phyloP scores from a whole-genome alignment of 1,139 yeast genomes.

The Candida glucosophila region DNA sequence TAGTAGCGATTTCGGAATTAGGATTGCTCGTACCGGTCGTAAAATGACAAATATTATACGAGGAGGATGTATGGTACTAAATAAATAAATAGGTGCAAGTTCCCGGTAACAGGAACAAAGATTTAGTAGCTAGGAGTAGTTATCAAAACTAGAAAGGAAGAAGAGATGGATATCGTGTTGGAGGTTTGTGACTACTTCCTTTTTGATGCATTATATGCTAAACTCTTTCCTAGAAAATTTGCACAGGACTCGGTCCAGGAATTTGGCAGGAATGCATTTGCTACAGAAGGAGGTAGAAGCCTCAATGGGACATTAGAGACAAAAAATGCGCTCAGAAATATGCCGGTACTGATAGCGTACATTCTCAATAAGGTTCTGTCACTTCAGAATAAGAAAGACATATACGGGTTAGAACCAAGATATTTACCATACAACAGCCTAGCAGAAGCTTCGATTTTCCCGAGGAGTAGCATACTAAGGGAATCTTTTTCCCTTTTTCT shows the following conservation, averaged over 20 bases:
- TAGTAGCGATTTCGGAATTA: no score
- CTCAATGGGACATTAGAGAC: slow-evolving; percentile 7
- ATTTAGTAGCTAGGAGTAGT: no score
- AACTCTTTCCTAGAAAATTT: slow-evolving; percentile 20
- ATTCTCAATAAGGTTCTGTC: slow-evolving; percentile 12
- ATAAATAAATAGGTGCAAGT: no score
- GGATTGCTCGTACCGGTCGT: no score
- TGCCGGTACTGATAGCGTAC: slow-evolving; percentile 11
- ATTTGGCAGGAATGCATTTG: slow-evolving; percentile 3
- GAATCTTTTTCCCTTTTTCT: slow-evolving; percentile 60
- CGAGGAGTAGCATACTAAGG: slow-evolving; percentile 66
- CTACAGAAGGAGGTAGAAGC: no score
- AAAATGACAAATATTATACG: no score
- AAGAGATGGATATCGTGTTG: slow-evolving; percentile 75
- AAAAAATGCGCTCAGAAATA: slow-evolving; percentile 1
- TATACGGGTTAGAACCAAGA: slow-evolving; percentile 29
- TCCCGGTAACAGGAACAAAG: no score
- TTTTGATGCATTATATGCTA: slow-evolving; percentile 68
- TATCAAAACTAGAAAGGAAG: no score
- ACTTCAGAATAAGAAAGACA: slow-evolving; percentile 25
- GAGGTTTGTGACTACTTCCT: slow-evolving; percentile 66
- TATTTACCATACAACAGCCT: slow-evolving; percentile 38
- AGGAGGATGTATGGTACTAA: no score
- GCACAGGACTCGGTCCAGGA: not conserved
- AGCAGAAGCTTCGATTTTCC: slow-evolving; percentile 54